Evolutionary conservation across 306 rosid species (phyloP).

Genomic region (Trichosanthes truncata): DNA sequence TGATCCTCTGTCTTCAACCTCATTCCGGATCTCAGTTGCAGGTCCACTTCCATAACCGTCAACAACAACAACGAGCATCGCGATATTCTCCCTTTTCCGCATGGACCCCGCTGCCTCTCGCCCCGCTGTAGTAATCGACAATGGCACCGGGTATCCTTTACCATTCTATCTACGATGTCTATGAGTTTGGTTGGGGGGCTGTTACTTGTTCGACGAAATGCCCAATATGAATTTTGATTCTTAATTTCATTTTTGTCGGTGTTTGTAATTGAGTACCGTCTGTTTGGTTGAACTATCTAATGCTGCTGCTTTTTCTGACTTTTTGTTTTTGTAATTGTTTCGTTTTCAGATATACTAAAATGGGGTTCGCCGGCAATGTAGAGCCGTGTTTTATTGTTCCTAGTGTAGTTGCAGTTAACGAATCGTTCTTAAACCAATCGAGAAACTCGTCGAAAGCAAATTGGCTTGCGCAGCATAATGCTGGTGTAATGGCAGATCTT

Average conservation of each 20-base stretch:
- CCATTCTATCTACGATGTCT: not conserved
- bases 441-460: constrained; percentile 62
- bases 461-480: constrained; percentile 86
- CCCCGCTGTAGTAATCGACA: constrained; percentile 93
- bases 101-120: constrained; percentile 96
- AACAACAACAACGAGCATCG: constrained; percentile 2
- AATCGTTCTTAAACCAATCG: constrained; percentile 73
- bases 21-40: constrained; percentile 66
- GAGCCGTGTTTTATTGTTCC: constrained; percentile 91
- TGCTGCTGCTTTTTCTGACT: not conserved
- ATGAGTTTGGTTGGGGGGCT: not conserved
- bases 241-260: not conserved
- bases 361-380: constrained; percentile 96
- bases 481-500: constrained; percentile 99
- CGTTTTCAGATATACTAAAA: constrained; percentile 72
- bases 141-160: constrained; percentile 77
- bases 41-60: constrained; percentile 38
- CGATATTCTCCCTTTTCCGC: constrained; percentile 15
- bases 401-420: constrained; percentile 79
- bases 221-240: constrained; percentile 2
- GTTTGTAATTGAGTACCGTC: not conserved
- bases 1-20: constrained; percentile 51
- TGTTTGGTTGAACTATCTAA: constrained; percentile 1
- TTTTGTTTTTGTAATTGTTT: not conserved
- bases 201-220: constrained; percentile 26